Percentiles rank a stretch among this genome's conserved stretches.
phyloP scores from a whole-genome alignment of 2,329 filamentous ascomycete genomes.

The Neofusicoccum kwambonambiense region DNA sequence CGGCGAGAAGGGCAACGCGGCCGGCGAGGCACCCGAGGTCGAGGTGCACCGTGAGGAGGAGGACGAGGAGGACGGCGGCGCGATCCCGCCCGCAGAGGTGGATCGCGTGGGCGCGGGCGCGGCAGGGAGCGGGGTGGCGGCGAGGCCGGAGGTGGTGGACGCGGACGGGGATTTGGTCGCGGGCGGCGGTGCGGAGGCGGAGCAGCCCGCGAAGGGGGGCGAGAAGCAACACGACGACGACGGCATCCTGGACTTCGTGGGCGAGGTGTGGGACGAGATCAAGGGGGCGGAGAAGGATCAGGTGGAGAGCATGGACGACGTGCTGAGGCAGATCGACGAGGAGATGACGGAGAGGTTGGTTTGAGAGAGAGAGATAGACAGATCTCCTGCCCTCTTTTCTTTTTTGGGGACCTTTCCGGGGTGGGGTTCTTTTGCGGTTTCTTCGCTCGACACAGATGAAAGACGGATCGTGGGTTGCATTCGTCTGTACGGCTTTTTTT shows the following conservation, averaged over 20 bases:
- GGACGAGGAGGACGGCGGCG: neutral
- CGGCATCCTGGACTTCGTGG: neutral
- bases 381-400: too few species aligned
- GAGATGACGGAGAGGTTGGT: conserved; percentile 9
- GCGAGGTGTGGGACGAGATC: conserved; percentile 13
- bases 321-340: conserved; percentile 8
- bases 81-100: neutral
- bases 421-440: too few species aligned
- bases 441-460: too few species aligned
- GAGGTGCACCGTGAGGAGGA: conserved; percentile 17
- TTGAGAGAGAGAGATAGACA: neutral
- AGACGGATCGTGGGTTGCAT: too few species aligned
- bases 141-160: conserved; percentile 1
- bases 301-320: conserved; percentile 7
- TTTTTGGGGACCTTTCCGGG: neutral
- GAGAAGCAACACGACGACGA: neutral
- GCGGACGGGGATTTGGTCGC: conserved; percentile 1
- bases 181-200: neutral
- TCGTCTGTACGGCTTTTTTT: too few species aligned
- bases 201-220: neutral
- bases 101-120: neutral
- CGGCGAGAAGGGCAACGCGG: conserved; percentile 14
- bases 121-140: neutral
- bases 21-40: conserved; percentile 2
- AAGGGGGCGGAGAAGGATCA: conserved; percentile 8